Evolutionary conservation across 75 land plant genomes (phyloP).

Genomic region (Pinus taeda): DNA sequence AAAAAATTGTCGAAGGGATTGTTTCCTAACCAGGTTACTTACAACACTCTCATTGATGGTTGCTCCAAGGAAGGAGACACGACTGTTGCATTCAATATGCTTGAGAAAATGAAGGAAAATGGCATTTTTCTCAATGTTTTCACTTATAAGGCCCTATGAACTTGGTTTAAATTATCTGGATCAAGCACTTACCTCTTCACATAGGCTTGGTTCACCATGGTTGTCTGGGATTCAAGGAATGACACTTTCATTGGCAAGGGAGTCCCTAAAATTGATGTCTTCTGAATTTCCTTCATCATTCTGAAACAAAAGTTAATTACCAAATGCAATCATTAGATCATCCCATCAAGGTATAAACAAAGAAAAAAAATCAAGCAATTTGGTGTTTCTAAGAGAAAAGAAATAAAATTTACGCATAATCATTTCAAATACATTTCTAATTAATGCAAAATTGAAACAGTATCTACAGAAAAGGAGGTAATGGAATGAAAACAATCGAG

Average conservation of each 20-base stretch:
- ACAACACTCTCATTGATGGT: no score
- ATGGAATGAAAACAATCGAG: neutral
- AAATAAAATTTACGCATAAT: neutral
- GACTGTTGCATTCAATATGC: no score
- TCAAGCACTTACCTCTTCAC: no score
- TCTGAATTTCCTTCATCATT: neutral
- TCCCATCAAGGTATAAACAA: neutral
- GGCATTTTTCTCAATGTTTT: no score
- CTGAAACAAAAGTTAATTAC: neutral
- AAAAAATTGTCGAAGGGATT: no score
- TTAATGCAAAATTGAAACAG: neutral
- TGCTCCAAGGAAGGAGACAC: no score
- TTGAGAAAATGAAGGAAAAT: no score
- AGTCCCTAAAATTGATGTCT: neutral
- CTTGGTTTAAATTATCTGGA: neutral
- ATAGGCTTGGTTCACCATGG: constrained; percentile 1
- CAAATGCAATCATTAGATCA: neutral
- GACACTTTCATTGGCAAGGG: neutral
- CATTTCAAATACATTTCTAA: neutral
- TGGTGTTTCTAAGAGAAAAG: constrained; percentile 50
- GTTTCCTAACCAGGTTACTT: no score
- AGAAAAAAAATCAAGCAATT: neutral
- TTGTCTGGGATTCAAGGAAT: neutral
- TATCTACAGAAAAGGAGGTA: neutral
- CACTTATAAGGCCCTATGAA: no score